Conservation (phyloP, 2,329 filamentous ascomycete genomes). For the Ophiobolus disseminans region DNA sequence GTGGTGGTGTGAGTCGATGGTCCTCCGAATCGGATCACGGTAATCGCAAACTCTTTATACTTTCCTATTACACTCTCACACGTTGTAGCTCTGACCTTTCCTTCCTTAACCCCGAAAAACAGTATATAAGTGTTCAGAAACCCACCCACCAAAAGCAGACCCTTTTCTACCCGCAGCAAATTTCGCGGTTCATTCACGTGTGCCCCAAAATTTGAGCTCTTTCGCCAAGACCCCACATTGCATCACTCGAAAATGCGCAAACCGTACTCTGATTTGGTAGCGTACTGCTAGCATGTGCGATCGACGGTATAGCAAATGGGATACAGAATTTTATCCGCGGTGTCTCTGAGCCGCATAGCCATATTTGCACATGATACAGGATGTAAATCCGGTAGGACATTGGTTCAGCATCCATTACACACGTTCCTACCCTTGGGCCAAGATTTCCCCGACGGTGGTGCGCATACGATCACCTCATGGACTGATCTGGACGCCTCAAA, state of each 20-base stretch:
- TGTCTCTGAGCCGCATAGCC: not conserved
- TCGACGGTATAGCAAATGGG: not conserved
- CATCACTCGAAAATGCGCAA: no score
- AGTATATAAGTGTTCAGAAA: not conserved
- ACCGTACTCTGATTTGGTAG: no score
- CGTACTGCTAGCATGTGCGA: no score
- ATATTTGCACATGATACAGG: not conserved
- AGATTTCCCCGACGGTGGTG: conserved; percentile 6
- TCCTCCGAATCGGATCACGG: conserved; percentile 7
- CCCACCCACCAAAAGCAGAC: not conserved
- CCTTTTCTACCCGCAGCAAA: conserved; percentile 27
- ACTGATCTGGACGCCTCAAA: not conserved
- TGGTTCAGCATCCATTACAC: no score
- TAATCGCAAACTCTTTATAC: not conserved
- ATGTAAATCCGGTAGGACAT: no score
- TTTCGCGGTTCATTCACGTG: conserved; percentile 27
- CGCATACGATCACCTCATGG: not conserved
- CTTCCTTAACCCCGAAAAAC: no score
- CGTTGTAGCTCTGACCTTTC: no score
- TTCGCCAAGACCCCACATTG: conserved; percentile 36
- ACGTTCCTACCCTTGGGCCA: no score
- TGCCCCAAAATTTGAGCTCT: conserved; percentile 28
- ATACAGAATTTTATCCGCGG: not conserved
- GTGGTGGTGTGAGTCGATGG: conserved; percentile 8
- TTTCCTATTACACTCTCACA: no score